Evolutionary conservation across 176 grass and related monocot genomes (phyloP).

Genomic region (Triticum monococcum): DNA sequence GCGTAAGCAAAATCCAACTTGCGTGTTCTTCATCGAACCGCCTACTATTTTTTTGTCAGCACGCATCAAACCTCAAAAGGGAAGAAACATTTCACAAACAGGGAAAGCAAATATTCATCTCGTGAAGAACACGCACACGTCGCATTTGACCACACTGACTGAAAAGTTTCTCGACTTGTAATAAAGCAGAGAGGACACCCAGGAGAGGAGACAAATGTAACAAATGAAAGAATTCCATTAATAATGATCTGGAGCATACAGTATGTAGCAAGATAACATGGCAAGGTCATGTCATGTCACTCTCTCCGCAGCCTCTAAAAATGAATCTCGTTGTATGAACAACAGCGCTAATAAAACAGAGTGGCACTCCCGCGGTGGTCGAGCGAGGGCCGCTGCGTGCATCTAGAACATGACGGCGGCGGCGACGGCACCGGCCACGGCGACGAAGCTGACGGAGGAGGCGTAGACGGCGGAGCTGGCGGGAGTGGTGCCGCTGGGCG

Average conservation of each 20-base stretch:
- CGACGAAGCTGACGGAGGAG: conserved; percentile 34
- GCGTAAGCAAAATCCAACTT: no score
- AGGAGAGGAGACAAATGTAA: neutral
- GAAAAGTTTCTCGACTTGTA: neutral
- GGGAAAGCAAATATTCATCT: no score
- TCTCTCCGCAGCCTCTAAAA: conserved; percentile 18
- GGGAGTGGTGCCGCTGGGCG: neutral
- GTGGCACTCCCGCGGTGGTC: neutral
- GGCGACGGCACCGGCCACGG: conserved; percentile 39
- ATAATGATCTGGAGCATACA: conserved; percentile 29
- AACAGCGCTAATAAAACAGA: neutral
- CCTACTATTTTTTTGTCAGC: no score
- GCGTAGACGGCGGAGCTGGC: neutral
- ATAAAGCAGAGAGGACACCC: neutral
- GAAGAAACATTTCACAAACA: no score
- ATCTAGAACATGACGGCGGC: conserved; percentile 54
- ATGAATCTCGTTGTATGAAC: conserved; percentile 32
- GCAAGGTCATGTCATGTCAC: neutral
- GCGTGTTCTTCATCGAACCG: no score
- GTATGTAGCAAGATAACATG: conserved; percentile 4
- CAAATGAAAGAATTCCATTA: conserved; percentile 56
- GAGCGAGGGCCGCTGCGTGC: neutral
- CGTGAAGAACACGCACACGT: no score
- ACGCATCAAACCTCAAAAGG: no score
- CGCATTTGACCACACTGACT: no score